phyloP scores from a whole-genome alignment of 2,329 filamentous ascomycete genomes.

The Aspergillus proliferans region DNA sequence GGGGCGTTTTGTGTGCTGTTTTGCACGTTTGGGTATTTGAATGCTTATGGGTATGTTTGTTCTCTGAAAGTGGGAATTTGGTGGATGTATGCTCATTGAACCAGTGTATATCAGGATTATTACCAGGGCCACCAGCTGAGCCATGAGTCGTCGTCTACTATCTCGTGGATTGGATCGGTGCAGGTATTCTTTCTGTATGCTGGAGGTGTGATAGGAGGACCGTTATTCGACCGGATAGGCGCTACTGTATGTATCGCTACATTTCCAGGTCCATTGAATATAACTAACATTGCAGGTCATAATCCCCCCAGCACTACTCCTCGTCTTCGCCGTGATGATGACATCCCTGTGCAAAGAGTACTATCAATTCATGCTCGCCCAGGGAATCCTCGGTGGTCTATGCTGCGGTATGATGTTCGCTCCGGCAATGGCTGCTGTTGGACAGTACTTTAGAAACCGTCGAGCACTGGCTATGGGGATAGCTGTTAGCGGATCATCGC shows the following conservation, averaged over 20 bases:
- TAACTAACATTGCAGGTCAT: conserved; percentile 8
- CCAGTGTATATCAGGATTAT: conserved; percentile 40
- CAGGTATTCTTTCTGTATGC: conserved; percentile 24
- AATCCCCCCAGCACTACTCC: conserved; percentile 7
- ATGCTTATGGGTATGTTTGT: conserved; percentile 17
- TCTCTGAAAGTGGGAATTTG: too few relatives aligned
- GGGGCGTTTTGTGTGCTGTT: conserved; percentile 19
- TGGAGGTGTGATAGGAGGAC: conserved; percentile 14
- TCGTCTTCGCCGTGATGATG: conserved; percentile 60
- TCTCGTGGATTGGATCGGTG: conserved; percentile 44
- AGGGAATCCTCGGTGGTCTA: conserved; percentile 7
- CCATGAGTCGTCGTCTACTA: conserved; percentile 31
- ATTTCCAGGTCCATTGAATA: too few relatives aligned
- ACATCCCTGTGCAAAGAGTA: conserved; percentile 49
- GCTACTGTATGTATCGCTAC: conserved; percentile 9
- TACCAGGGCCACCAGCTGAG: conserved; percentile 39
- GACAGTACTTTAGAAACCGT: conserved; percentile 43
- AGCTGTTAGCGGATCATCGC: conserved; percentile 2
- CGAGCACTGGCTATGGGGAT: conserved; percentile 43
- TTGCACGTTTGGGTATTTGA: conserved; percentile 23
- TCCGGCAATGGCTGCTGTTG: conserved; percentile 40
- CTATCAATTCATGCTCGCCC: conserved; percentile 42
- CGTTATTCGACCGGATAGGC: conserved; percentile 19
- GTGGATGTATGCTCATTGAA: background rate
- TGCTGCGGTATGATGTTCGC: conserved; percentile 36